These are phyloP conservation scores for Torulaspora microellipsoides DNA, from an alignment of 805 yeast species.

Conservation along the genomic window DNA sequence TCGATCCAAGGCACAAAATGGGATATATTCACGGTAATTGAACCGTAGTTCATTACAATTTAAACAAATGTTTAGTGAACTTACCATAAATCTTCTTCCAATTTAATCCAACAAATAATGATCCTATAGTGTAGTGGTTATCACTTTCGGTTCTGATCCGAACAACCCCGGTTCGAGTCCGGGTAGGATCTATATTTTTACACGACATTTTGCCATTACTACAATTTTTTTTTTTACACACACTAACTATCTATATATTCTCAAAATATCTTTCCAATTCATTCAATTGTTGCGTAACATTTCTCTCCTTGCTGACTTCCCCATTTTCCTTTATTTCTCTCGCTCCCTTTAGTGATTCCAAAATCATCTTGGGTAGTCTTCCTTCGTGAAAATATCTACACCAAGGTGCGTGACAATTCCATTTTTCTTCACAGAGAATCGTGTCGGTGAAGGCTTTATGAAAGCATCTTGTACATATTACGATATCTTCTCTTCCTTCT, in stretches of 20 bases:
- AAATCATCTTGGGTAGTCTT: slow-evolving; percentile 8
- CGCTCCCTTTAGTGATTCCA: slow-evolving; percentile 1
- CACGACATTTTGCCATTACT: not conserved
- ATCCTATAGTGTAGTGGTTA: slow-evolving; percentile 59
- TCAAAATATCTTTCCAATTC: slow-evolving; percentile 10
- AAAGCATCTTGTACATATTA: slow-evolving; percentile 18
- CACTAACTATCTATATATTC: slow-evolving; percentile 1
- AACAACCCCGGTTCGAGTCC: slow-evolving; percentile 82
- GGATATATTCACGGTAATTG: too few relatives aligned
- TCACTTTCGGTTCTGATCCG: slow-evolving; percentile 60
- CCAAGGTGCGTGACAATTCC: slow-evolving; percentile 21
- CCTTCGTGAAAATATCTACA: slow-evolving; percentile 18
- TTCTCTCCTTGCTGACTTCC: not conserved
- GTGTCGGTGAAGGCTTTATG: slow-evolving; percentile 10
- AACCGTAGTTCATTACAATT: too few relatives aligned
- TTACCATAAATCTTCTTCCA: too few relatives aligned
- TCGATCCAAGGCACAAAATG: too few relatives aligned
- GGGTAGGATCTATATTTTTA: slow-evolving; percentile 61
- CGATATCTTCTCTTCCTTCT: slow-evolving; percentile 1
- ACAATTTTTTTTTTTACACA: not conserved
- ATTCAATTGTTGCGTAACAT: slow-evolving; percentile 3
- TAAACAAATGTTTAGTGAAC: too few relatives aligned
- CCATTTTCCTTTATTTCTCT: not conserved
- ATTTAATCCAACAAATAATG: slow-evolving; percentile 13
- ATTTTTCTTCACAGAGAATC: slow-evolving; percentile 3